A percentile compares a stretch with the other conserved stretches of the same genome.
These are phyloP conservation scores for Blastocystis sp. DNA, from an alignment of 352 stramenopile genomes.

Conservation along the genomic window DNA sequence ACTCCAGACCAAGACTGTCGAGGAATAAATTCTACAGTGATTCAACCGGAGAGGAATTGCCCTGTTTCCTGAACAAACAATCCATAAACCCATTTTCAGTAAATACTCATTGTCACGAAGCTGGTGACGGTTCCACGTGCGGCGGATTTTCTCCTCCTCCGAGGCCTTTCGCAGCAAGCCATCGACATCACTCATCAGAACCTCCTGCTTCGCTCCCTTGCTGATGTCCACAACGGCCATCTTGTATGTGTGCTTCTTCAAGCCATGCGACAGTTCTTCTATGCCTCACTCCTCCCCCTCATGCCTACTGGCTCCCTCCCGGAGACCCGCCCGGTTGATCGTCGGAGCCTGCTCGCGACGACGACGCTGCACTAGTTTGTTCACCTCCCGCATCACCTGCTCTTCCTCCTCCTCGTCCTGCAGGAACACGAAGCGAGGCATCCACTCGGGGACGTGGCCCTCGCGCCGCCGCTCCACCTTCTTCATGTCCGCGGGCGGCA, in stretches of 20 bases:
- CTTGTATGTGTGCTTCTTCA: neutral
- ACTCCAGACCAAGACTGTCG: slow-evolving; percentile 46
- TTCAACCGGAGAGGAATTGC: slow-evolving; percentile 11
- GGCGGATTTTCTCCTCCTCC: slow-evolving; percentile 1
- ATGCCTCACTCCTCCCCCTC: neutral
- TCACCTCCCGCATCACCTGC: neutral
- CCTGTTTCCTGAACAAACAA: slow-evolving; percentile 25
- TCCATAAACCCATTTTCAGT: neutral
- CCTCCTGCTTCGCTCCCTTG: neutral
- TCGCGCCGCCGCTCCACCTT: neutral
- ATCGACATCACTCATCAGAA: slow-evolving; percentile 1
- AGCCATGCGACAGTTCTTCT: neutral
- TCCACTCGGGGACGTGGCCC: neutral
- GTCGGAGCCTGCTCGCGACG: neutral
- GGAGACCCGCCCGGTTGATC: neutral
- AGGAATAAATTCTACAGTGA: neutral
- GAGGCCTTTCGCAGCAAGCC: neutral
- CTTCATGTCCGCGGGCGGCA: neutral
- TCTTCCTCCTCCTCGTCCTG: neutral
- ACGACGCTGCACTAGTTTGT: neutral
- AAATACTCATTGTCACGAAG: neutral
- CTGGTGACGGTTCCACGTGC: slow-evolving; percentile 5
- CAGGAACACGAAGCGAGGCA: slow-evolving; percentile 13
- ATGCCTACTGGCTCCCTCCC: neutral
- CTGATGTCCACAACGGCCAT: neutral